phyloP scores from a whole-genome alignment of 2,329 filamentous ascomycete species.

The Claviceps pazoutovae region DNA sequence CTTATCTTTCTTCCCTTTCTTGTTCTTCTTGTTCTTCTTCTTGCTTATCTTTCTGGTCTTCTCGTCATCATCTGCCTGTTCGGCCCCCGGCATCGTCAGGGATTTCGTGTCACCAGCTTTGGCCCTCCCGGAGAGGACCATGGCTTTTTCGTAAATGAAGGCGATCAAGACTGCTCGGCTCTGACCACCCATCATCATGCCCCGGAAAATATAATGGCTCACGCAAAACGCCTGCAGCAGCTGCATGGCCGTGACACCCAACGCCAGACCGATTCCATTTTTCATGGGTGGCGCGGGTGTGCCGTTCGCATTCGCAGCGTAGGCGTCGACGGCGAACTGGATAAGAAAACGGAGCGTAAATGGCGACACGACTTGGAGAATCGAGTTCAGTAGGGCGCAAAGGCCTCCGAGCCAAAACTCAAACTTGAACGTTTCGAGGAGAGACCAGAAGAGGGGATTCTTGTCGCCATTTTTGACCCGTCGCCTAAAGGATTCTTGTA shows the following conservation, averaged over 20 bases:
- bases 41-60: slow-evolving; percentile 25
- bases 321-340: slow-evolving; percentile 69
- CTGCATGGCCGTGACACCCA: slow-evolving; percentile 81
- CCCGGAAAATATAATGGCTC: slow-evolving; percentile 85
- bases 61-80: slow-evolving; percentile 35
- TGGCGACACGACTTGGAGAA: slow-evolving; percentile 70
- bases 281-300: slow-evolving; percentile 52
- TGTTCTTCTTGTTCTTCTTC: slow-evolving; percentile 11
- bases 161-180: slow-evolving; percentile 68
- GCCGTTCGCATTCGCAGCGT: slow-evolving; percentile 40
- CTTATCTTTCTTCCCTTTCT: slow-evolving; percentile 23
- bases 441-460: slow-evolving; percentile 61
- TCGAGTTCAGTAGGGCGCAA: slow-evolving; percentile 57
- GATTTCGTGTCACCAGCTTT: slow-evolving; percentile 57
- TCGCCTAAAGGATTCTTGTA: slow-evolving; percentile 55
- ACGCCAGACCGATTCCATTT: slow-evolving; percentile 64
- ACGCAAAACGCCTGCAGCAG: slow-evolving; percentile 64
- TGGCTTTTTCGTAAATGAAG: slow-evolving; percentile 81
- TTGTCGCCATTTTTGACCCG: slow-evolving; percentile 55
- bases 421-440: slow-evolving; percentile 73
- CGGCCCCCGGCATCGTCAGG: slow-evolving; percentile 18
- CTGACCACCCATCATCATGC: slow-evolving; percentile 85
- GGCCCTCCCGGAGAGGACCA: slow-evolving; percentile 76
- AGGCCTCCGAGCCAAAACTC: slow-evolving; percentile 79
- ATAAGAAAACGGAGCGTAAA: slow-evolving; percentile 81